These are phyloP conservation scores for Dalechampia spathulata DNA, from an alignment of 441 rosid genomes.

Conservation along the genomic window DNA sequence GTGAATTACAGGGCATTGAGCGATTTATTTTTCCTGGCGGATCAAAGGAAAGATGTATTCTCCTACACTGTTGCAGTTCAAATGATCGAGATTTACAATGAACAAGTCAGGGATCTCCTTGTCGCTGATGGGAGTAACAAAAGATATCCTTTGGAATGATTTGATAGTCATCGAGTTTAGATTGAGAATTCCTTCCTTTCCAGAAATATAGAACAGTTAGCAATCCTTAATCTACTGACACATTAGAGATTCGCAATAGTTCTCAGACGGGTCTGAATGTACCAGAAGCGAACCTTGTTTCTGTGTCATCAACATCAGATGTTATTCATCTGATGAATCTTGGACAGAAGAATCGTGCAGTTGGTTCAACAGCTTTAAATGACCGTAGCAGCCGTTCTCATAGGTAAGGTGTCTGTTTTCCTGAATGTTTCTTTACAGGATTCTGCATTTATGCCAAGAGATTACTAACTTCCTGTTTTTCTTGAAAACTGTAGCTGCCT, in stretches of 20 bases:
- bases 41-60: conserved; percentile 74
- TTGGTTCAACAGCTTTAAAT: conserved; percentile 83
- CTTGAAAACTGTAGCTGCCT: conserved; percentile 50
- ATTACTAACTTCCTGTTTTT: neutral
- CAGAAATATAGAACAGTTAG: neutral
- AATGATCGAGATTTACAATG: conserved; percentile 95
- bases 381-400: conserved; percentile 95
- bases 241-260: conserved; percentile 83
- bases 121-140: conserved; percentile 80
- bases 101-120: conserved; percentile 94
- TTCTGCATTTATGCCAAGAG: neutral
- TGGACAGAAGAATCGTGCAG: conserved; percentile 78
- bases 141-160: conserved; percentile 70
- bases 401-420: conserved; percentile 34
- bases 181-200: neutral
- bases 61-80: conserved; percentile 82
- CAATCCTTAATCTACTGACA: conserved; percentile 47
- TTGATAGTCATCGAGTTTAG: conserved; percentile 3
- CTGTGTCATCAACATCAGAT: conserved; percentile 73
- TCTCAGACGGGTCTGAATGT: conserved; percentile 79
- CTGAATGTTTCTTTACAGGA: conserved; percentile 9
- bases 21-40: conserved; percentile 76
- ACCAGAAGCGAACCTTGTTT: conserved; percentile 72
- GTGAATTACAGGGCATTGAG: conserved; percentile 91
- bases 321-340: conserved; percentile 77